Evolutionary conservation across 2,329 filamentous ascomycete genomes (phyloP), one percentile per base, ranked within the genome.

Genomic region (Lecanicillium sp.): DNA sequence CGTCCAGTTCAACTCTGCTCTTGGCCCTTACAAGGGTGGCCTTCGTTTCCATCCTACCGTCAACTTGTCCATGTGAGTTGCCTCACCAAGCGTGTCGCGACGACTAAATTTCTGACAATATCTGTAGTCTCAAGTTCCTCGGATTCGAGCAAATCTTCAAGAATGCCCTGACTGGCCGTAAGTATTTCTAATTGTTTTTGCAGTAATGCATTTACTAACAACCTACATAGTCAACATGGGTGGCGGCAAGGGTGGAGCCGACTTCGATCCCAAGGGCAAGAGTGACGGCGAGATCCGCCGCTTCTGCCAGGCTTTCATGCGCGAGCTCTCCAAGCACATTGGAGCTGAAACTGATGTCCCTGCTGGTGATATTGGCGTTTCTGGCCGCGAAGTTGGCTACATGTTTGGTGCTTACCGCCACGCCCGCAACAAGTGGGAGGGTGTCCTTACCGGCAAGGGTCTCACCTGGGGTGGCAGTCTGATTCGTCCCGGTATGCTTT

Each of bases 71-170:
- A 78, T 83, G 66, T 70, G 53, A 53, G 63, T 51, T 27, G 25
- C 29, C 20, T 13, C 12, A 4, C 8, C 9, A n/a, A 6, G 22
- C 12, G 8, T 32, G n/a, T 25, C 6, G 17, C 16, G 7, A 14
- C 35, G 18, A 33, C 42, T 51, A n/a, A n/a, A n/a, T n/a, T n/a
- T 40, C 66, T 70, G 40, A 72, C 70, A 41, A 72, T 78, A 15
- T 17, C 43, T n/a, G 37, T 38, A 67, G 65, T 57, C 78, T 98
- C 56, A 98, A 98, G 74, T 96, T 96, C 71, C 77, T 98, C 59
- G 92, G 90, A 50, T 96, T 96, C 57, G 92, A 98, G 80, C 92
- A 96, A 72, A 94, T 90, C 70, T 96, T 96, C 78, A 96, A 96
- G 79, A 96, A 96, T 85, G 92, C 92, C 51, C 72, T 96, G 52